Evolutionary conservation across 371 early-diverging fungal species (phyloP).

Genomic region (Rhizopus delemar): DNA sequence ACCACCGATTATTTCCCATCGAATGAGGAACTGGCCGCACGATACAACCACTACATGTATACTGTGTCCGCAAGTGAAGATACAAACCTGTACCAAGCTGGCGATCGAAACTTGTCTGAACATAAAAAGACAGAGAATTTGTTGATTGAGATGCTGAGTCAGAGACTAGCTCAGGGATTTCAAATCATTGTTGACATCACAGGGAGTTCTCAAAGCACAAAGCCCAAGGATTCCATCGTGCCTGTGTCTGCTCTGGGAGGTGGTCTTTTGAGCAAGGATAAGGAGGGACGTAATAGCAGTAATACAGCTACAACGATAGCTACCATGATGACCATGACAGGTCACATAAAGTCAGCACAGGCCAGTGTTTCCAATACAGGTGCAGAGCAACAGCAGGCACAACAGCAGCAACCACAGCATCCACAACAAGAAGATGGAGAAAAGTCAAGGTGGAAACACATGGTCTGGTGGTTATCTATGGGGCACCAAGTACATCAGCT

Average conservation of each 20-base stretch:
- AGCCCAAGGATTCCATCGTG: not conserved
- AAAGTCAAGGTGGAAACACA: constrained; percentile 42
- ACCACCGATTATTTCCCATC: constrained; percentile 90
- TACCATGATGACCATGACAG: constrained; percentile 10
- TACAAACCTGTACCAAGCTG: constrained; percentile 55
- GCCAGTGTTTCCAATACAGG: not conserved
- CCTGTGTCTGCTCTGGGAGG: constrained; percentile 14
- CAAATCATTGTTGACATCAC: constrained; percentile 77
- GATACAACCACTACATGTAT: constrained; percentile 82
- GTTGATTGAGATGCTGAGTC: constrained; percentile 84
- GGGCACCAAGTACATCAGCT: constrained; percentile 85
- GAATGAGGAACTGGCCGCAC: constrained; percentile 65
- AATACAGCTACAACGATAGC: constrained; percentile 11
- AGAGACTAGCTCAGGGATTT: constrained; percentile 92
- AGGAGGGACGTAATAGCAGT: constrained; percentile 16
- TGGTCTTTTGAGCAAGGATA: constrained; percentile 9
- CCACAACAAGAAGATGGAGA: constrained; percentile 26
- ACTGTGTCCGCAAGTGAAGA: constrained; percentile 78
- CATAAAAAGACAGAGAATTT: constrained; percentile 65
- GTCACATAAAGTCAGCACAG: constrained; percentile 12
- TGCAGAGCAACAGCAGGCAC: constrained; percentile 6
- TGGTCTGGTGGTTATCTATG: constrained; percentile 74
- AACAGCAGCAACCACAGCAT: constrained; percentile 5
- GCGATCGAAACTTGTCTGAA: constrained; percentile 47
- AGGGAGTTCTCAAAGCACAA: constrained; percentile 27